Conservation (phyloP, 2,329 filamentous ascomycete species). For the Myriosclerotinia curreyana region DNA sequence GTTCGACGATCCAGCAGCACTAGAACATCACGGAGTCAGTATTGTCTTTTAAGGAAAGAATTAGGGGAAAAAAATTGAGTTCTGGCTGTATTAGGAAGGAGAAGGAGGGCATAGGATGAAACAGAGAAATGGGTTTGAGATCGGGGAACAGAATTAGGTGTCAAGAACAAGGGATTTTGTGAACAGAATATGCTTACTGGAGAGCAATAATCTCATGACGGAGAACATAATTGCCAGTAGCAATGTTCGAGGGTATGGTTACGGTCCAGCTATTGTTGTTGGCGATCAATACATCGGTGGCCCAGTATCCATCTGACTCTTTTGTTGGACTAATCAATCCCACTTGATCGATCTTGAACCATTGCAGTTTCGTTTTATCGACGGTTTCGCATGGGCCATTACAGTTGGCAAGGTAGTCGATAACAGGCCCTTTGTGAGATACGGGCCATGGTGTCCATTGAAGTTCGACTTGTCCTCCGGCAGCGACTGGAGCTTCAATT, state of each 20-base stretch:
- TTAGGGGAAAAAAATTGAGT: no score
- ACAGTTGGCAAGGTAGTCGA: slow-evolving; percentile 38
- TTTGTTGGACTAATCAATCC: slow-evolving; percentile 38
- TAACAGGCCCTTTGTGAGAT: slow-evolving; percentile 50
- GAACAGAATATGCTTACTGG: no score
- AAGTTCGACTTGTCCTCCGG: slow-evolving; percentile 56
- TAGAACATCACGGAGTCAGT: no score
- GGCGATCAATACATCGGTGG: slow-evolving; percentile 48
- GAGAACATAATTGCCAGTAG: slow-evolving; percentile 50
- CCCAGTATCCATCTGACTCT: slow-evolving; percentile 42
- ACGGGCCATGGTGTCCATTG: slow-evolving; percentile 65
- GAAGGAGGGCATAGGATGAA: no score
- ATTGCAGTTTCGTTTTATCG: slow-evolving; percentile 43
- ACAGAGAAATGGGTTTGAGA: no score
- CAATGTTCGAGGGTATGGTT: slow-evolving; percentile 46
- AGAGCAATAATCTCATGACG: slow-evolving; percentile 45
- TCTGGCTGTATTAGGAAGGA: no score
- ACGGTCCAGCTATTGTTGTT: slow-evolving; percentile 53
- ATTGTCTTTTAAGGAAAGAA: no score
- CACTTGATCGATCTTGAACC: slow-evolving; percentile 46
- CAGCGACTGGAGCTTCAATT: slow-evolving; percentile 54
- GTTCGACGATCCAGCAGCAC: slow-evolving; percentile 39
- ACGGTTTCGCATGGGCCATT: slow-evolving; percentile 43
- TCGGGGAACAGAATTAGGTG: no score
- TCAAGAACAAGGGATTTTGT: no score